A percentile compares a stretch with the other conserved stretches of the same genome.
phyloP scores from a whole-genome alignment of 1,284 basidiomycete genomes.

The Moesziomyces sp. region DNA sequence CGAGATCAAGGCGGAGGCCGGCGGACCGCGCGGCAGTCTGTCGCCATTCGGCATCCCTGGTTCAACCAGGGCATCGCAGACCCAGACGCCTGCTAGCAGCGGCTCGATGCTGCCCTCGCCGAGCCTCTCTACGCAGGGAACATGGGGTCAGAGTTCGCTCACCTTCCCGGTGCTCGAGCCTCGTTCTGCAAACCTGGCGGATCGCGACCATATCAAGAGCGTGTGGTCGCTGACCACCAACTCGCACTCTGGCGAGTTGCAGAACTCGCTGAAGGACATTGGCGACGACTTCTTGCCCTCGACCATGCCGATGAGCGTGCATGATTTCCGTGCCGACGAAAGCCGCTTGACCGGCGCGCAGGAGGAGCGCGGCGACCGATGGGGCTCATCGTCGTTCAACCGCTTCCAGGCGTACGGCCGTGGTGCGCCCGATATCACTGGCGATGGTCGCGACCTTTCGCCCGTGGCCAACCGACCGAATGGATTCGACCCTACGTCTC shows the following conservation, averaged over 20 bases:
- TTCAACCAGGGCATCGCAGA: conserved; percentile 28
- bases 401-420: conserved; percentile 40
- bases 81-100: conserved; percentile 44
- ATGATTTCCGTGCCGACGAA: conserved; percentile 50
- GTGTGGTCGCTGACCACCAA: conserved; percentile 56
- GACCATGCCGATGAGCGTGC: conserved; percentile 50
- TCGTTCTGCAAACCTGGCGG: conserved; percentile 34
- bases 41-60: conserved; percentile 37
- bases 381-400: conserved; percentile 24
- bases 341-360: conserved; percentile 7
- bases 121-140: conserved; percentile 49
- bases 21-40: conserved; percentile 22
- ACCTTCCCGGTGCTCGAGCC: conserved; percentile 51
- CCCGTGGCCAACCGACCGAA: conserved; percentile 29
- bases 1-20: conserved; percentile 50
- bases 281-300: conserved; percentile 59
- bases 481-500: conserved; percentile 43
- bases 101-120: conserved; percentile 52
- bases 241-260: conserved; percentile 44
- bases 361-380: conserved; percentile 15
- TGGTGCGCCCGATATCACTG: conserved; percentile 18
- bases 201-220: conserved; percentile 58
- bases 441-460: conserved; percentile 31
- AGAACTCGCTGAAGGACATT: conserved; percentile 58
- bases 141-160: conserved; percentile 57